Evolutionary conservation across 208 protist genomes (phyloP), one percentile per base, ranked within the genome.

Genomic region (Herpetomonas muscarum): DNA sequence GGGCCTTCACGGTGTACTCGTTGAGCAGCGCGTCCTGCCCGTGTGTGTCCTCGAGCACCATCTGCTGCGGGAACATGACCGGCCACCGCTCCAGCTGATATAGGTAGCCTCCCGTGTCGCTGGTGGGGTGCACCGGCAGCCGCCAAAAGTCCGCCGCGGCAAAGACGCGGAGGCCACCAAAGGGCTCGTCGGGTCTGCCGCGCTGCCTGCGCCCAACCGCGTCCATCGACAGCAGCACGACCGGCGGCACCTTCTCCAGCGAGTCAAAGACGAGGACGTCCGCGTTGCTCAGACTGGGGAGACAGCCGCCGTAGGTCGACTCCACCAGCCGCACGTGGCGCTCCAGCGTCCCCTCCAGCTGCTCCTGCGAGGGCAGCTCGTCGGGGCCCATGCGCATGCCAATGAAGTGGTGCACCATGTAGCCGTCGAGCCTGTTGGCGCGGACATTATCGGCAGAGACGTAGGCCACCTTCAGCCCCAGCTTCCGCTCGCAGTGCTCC

Each of bases 121-220:
- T 90, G 55, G 70, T 73, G 1, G 88, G 88, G 44, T 85, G 73
- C 19, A 95, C 88, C 0, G 78, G 80, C 21, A 95, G 64, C 0
- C 56, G 70, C 85, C 88, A 95, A 55, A 95, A 95, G 54, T 95
- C 83, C 13, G 83, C 88, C 15, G 78, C 66, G 34, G 83, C 88
- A 61, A 81, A 88, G 15, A 95, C 78, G 26, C 83, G 85, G 29
- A 95, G 49, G 2, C 88, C 88, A 32, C 88, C 88, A 74, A 95
- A 92, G 0, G 88, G 74, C 39, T 69, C 59, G 21, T 61, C 32
- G 9, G 64, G 70, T 49, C 54, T 47, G 13, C 57, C 67, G 32
- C 82, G 76, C 52, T 79, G 55, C 10, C 81, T 70, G 0, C 88
- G 74, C 34, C 72, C 73, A n/a, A 90, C 88, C 7, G 62, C 68